A percentile compares a stretch with the other conserved stretches of the same genome.
These are phyloP conservation scores for Geosmithia putterillii DNA, from an alignment of 2,329 filamentous ascomycete genomes.

Conservation along the genomic window DNA sequence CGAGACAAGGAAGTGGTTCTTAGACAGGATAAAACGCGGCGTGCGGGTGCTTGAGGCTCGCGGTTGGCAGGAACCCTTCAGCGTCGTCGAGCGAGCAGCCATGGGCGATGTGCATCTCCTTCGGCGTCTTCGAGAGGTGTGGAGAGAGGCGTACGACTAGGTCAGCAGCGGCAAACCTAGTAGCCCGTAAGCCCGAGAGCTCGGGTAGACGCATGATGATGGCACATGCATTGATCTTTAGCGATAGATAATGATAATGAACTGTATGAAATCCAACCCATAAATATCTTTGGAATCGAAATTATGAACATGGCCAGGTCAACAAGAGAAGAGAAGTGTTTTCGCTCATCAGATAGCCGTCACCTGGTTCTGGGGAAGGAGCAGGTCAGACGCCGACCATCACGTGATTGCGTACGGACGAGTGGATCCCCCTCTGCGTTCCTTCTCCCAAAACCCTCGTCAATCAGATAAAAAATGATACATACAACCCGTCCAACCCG, in stretches of 20 bases:
- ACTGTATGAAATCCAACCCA: background rate
- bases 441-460: background rate
- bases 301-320: background rate
- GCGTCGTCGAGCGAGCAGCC: background rate
- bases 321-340: background rate
- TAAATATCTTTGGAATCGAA: too few relatives aligned
- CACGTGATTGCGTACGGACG: background rate
- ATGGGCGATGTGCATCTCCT: background rate
- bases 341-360: too few relatives aligned
- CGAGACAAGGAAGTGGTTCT: slow-evolving; percentile 3
- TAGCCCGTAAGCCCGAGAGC: too few relatives aligned
- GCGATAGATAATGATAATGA: background rate
- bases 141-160: background rate
- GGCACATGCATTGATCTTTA: background rate
- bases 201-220: background rate
- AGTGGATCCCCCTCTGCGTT: background rate
- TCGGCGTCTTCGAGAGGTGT: background rate
- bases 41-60: background rate
- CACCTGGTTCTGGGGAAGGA: background rate
- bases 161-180: too few relatives aligned
- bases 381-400: background rate
- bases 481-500: background rate
- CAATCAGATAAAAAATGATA: background rate
- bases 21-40: background rate
- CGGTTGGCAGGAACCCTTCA: background rate